Conservation (phyloP, 805 yeast genomes). For the Metschnikowia lochheadii region DNA sequence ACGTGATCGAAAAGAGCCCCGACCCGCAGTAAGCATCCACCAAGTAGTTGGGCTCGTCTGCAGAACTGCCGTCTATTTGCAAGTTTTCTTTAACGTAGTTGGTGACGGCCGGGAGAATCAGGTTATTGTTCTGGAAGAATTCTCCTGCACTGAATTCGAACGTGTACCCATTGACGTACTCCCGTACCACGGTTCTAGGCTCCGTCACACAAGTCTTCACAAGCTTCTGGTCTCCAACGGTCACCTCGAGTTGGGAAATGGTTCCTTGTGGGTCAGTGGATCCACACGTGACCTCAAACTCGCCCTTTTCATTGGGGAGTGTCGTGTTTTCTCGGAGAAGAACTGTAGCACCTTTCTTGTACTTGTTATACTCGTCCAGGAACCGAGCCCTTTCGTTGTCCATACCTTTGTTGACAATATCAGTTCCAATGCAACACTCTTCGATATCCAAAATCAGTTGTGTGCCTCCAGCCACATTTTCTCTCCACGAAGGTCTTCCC, state of each 20-base stretch:
- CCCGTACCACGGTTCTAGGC: slow-evolving; percentile 74
- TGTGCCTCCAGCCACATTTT: slow-evolving; percentile 51
- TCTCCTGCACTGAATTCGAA: slow-evolving; percentile 93
- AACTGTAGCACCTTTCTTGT: slow-evolving; percentile 81
- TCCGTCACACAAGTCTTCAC: slow-evolving; percentile 75
- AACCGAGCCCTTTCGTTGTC: slow-evolving; percentile 60
- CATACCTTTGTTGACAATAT: slow-evolving; percentile 70
- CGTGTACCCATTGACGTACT: slow-evolving; percentile 65
- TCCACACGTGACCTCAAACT: slow-evolving; percentile 31
- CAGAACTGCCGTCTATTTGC: slow-evolving; percentile 31
- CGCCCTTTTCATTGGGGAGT: slow-evolving; percentile 26
- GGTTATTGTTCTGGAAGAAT: slow-evolving; percentile 90
- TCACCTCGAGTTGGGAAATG: slow-evolving; percentile 23
- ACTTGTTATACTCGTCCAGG: slow-evolving; percentile 41
- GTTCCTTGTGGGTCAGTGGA: slow-evolving; percentile 39
- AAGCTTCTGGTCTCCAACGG: slow-evolving; percentile 26
- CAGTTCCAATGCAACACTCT: slow-evolving; percentile 88
- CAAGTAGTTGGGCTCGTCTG: slow-evolving; percentile 48
- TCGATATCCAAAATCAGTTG: slow-evolving; percentile 80
- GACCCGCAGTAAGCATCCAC: slow-evolving; percentile 97
- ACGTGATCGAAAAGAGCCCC: slow-evolving; percentile 86
- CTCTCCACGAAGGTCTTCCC: slow-evolving; percentile 72
- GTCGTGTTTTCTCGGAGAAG: slow-evolving; percentile 75
- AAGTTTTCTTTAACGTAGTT: slow-evolving; percentile 74
- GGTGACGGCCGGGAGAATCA: slow-evolving; percentile 81